Evolutionary conservation across 768 basidiomycete genomes (phyloP).

Genomic region (Amanita pseudoporphyria): DNA sequence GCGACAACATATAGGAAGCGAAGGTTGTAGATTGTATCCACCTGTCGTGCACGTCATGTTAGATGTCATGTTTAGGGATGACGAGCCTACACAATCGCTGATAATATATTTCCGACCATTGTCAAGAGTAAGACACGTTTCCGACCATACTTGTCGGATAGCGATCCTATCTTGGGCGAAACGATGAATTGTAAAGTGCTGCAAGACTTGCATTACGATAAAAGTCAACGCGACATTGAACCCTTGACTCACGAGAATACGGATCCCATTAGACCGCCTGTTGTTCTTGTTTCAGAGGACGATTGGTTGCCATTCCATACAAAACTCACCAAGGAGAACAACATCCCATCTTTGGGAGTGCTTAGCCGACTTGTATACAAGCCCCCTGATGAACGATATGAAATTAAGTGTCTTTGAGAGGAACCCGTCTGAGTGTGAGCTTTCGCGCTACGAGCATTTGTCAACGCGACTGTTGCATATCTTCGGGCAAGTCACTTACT

Average conservation of each 20-base stretch:
- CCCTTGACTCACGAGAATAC: conserved; percentile 69
- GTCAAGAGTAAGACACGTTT: conserved; percentile 73
- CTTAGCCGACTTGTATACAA: conserved; percentile 47
- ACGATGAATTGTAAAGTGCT: conserved; percentile 81
- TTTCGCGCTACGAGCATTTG: conserved; percentile 46
- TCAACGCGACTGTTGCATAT: conserved; percentile 5
- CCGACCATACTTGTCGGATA: conserved; percentile 88
- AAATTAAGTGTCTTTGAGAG: conserved; percentile 59
- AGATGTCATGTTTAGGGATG: not conserved
- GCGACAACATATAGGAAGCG: conserved; percentile 80
- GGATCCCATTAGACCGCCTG: conserved; percentile 88
- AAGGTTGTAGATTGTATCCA: conserved; percentile 91
- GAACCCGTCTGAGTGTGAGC: conserved; percentile 58
- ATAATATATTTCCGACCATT: conserved; percentile 91
- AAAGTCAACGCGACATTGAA: conserved; percentile 12
- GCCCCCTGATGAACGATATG: conserved; percentile 56
- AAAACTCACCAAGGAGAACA: conserved; percentile 71
- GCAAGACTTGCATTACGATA: not conserved
- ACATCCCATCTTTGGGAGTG: conserved; percentile 86
- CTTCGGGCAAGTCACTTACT: conserved; percentile 28
- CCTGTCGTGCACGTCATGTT: conserved; percentile 25
- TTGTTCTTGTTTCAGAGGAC: not conserved
- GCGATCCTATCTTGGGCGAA: conserved; percentile 69
- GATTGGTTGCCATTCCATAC: not conserved
- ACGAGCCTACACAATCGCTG: conserved; percentile 68